These are phyloP conservation scores for Colletotrichum musicola DNA, from an alignment of 2,329 filamentous ascomycete genomes.

Conservation along the genomic window DNA sequence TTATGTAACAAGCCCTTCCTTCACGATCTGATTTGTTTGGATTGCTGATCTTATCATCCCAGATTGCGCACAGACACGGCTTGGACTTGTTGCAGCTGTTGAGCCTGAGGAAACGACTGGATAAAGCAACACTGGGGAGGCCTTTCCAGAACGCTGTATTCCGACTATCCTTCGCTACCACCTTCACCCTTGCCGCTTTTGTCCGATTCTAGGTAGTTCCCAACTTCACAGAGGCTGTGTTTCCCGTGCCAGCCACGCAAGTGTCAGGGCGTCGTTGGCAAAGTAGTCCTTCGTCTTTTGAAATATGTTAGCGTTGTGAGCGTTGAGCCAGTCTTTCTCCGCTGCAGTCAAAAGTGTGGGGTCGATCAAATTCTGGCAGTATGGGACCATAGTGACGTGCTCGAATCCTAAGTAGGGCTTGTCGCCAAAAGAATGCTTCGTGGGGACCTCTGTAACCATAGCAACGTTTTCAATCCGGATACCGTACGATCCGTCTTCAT, in stretches of 20 bases:
- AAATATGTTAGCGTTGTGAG: constrained; percentile 84
- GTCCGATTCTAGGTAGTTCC: constrained; percentile 56
- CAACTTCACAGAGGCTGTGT: constrained; percentile 69
- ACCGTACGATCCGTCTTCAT: constrained; percentile 94
- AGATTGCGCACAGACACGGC: constrained; percentile 51
- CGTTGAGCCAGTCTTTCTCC: constrained; percentile 90
- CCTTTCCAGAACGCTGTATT: constrained; percentile 36
- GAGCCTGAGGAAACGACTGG: constrained; percentile 47
- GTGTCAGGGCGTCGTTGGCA: constrained; percentile 76
- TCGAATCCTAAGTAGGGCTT: constrained; percentile 96
- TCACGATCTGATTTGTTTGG: neutral
- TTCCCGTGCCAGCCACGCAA: constrained; percentile 88
- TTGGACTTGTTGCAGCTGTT: constrained; percentile 49
- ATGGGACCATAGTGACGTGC: constrained; percentile 96
- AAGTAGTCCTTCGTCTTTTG: constrained; percentile 86
- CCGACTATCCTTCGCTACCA: constrained; percentile 71
- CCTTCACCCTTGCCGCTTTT: constrained; percentile 75
- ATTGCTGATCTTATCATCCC: constrained; percentile 2
- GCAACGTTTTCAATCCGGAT: constrained; percentile 98
- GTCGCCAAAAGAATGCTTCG: constrained; percentile 88
- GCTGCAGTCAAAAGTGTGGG: constrained; percentile 74
- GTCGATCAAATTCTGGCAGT: constrained; percentile 91
- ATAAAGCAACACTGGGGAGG: constrained; percentile 39
- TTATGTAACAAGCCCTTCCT: constrained; percentile 64
- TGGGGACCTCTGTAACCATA: constrained; percentile 89